Evolutionary conservation across 106 monocot species (phyloP).

Genomic region (Platanthera guangdongensis): DNA sequence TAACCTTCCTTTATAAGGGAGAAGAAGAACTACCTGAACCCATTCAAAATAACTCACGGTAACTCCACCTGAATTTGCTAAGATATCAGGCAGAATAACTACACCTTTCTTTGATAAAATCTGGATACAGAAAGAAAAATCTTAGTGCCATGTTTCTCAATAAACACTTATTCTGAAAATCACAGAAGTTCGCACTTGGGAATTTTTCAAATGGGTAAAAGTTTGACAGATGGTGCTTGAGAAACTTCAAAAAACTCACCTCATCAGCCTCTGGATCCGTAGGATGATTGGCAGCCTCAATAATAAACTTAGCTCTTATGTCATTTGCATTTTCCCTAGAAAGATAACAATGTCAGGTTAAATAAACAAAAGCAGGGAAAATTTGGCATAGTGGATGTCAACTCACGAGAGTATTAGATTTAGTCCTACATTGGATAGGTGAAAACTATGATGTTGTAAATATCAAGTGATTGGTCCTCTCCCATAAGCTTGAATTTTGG

Average conservation of each 20-base stretch:
- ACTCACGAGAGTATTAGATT: too few relatives aligned
- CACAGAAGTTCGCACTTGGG: neutral
- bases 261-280: constrained; percentile 76
- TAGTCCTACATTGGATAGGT: too few relatives aligned
- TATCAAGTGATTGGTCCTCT: too few relatives aligned
- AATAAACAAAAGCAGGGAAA: neutral
- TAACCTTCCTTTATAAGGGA: neutral
- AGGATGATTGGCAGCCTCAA: constrained; percentile 73
- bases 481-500: too few relatives aligned
- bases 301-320: constrained; percentile 60
- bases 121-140: constrained; percentile 21
- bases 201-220: neutral
- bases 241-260: constrained; percentile 15
- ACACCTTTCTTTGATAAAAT: constrained; percentile 83
- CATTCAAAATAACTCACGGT: constrained; percentile 91
- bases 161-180: neutral
- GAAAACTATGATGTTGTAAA: too few relatives aligned
- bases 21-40: constrained; percentile 57
- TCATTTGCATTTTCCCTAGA: constrained; percentile 61
- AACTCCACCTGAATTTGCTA: constrained; percentile 79
- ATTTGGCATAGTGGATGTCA: too few relatives aligned
- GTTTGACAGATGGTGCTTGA: neutral
- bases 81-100: constrained; percentile 70
- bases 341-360: neutral
- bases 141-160: neutral